A percentile compares a stretch with the other conserved stretches of the same genome.
Evolutionary conservation across 2,329 filamentous ascomycete genomes (phyloP).

Genomic region (Penicillium decumbens): DNA sequence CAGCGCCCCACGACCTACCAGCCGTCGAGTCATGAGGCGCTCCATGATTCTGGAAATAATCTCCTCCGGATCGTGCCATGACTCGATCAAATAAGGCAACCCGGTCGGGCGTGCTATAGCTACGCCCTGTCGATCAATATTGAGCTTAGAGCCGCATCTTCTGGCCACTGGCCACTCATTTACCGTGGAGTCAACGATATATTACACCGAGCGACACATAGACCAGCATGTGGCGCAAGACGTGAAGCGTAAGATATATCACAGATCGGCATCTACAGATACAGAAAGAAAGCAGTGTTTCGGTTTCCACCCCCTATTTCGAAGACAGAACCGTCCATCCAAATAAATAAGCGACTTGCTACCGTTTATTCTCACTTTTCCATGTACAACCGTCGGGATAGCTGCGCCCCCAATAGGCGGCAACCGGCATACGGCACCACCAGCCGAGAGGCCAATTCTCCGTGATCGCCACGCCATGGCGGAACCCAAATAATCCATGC

Average conservation of each 20-base stretch:
- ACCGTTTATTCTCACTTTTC: not conserved
- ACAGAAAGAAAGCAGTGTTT: not conserved
- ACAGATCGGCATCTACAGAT: not conserved
- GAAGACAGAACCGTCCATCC: not conserved
- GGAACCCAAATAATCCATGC: slow-evolving; percentile 1
- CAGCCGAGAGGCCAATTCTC: slow-evolving; percentile 4
- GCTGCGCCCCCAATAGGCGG: not conserved
- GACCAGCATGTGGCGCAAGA: not conserved
- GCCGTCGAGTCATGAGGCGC: not conserved
- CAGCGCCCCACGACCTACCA: not conserved
- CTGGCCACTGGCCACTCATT: not conserved
- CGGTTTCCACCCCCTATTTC: not conserved
- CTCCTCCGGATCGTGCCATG: not conserved
- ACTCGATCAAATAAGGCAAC: not conserved
- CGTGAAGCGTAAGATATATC: slow-evolving; percentile 1
- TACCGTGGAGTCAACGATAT: not conserved
- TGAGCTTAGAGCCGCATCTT: slow-evolving; percentile 2
- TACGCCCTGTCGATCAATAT: slow-evolving; percentile 1
- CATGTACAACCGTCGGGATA: not conserved
- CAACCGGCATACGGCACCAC: not conserved
- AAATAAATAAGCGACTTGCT: not conserved
- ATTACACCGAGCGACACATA: not conserved
- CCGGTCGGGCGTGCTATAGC: not conserved
- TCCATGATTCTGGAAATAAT: not conserved
- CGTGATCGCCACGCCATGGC: slow-evolving; percentile 18